Base-by-base conservation (phyloP, 495 filamentous ascomycete species). In the Trichoderma virens region DNA sequence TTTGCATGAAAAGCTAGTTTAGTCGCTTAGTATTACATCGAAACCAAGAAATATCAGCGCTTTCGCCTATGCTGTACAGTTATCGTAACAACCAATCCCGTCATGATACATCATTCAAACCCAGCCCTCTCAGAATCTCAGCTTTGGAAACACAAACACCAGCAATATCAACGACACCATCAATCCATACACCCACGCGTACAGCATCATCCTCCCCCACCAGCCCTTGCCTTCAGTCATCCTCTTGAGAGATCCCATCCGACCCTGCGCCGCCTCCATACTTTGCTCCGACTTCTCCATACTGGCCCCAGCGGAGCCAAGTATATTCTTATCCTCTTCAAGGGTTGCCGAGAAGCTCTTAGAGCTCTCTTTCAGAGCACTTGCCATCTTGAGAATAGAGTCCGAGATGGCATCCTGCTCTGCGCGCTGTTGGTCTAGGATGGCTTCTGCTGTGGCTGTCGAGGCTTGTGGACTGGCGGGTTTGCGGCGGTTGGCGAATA, bases 181-280 rank as follows among this genome's bases (percentile, higher is more conserved):
- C 68, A 96, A 67, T 61, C 85, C 91, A 62, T 86, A 87, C 59
- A 97, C 92, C 80, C 88, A 88, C 16, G 79, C 87, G 81, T 95
- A 96, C 61, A 96, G 78, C 81, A 90, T 79, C 79, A 96, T 84
- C 62, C 92, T 72, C 20, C 89, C 92, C 89, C 84, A 92, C 89
- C 88, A 93, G 1, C 92, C 92, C 71, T 87, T 85, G 11, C 91
- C 92, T 78, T 96, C 92, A 25, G 85, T 90, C 84, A 93, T 87
- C 28, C 81, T 78, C 67, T 82, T 76, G 69, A 97, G 70, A 70
- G 79, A 78, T 0, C 90, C 88, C 88, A 98, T 94, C 64, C 85
- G 75, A 66, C 81, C 79, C 43, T 85, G 83, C 23, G 93, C 88
- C 0, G 84, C 85, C 47, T 90, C 86, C 80, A 98, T 89, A 2